Conservation (phyloP, 2,329 filamentous ascomycete species). For the Colletotrichum neosansevieriae region DNA sequence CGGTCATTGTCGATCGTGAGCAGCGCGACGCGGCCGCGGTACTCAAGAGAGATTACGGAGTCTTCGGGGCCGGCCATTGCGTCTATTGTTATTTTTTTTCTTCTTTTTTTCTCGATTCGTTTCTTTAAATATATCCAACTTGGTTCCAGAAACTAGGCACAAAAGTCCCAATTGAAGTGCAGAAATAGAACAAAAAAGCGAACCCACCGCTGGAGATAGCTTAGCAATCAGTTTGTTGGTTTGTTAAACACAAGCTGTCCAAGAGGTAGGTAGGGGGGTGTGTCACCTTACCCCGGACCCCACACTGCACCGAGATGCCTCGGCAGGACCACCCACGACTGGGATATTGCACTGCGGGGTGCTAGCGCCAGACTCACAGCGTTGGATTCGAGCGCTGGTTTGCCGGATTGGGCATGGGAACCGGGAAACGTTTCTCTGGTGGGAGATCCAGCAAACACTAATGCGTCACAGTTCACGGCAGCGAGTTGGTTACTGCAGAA, state of each 20-base stretch:
- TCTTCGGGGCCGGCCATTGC: slow-evolving; percentile 33
- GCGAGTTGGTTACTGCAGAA: not conserved
- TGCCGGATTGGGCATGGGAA: not conserved
- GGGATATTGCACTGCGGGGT: slow-evolving; percentile 33
- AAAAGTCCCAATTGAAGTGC: too few species aligned
- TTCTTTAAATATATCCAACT: not conserved
- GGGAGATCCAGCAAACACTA: not conserved
- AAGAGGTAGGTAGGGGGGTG: not conserved
- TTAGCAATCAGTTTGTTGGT: not conserved
- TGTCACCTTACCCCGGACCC: slow-evolving; percentile 32
- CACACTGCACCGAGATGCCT: slow-evolving; percentile 40
- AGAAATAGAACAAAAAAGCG: not conserved
- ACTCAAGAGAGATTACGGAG: slow-evolving; percentile 53
- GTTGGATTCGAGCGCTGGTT: not conserved
- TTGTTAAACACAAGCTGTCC: not conserved
- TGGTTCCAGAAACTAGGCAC: too few species aligned
- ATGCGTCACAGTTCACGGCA: not conserved
- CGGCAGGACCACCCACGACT: slow-evolving; percentile 15
- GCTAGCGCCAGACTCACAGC: slow-evolving; percentile 8
- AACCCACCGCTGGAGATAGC: not conserved
- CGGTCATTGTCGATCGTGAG: slow-evolving; percentile 87
- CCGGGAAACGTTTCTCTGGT: not conserved
- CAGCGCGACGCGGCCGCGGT: slow-evolving; percentile 66
- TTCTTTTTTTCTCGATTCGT: not conserved
- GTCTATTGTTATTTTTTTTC: not conserved